These are phyloP conservation scores for Pulveroboletus ravenelii DNA, from an alignment of 768 basidiomycete species.

Conservation along the genomic window DNA sequence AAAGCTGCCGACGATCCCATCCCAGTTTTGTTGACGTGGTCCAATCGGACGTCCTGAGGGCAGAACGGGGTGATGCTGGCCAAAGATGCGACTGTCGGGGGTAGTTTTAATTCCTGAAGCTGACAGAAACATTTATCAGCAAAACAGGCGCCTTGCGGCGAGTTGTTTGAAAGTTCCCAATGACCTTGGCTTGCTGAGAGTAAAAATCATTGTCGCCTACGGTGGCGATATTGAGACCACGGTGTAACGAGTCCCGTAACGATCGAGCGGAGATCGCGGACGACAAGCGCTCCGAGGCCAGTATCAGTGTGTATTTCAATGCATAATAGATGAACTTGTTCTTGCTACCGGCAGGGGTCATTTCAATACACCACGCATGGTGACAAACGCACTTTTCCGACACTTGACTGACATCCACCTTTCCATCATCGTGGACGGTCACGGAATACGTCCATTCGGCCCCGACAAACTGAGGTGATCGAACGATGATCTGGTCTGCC, in stretches of 20 bases:
- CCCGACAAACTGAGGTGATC: constrained; percentile 86
- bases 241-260: constrained; percentile 39
- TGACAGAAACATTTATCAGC: constrained; percentile 26
- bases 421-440: constrained; percentile 31
- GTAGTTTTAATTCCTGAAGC: constrained; percentile 61
- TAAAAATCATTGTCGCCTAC: constrained; percentile 98
- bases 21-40: constrained; percentile 95
- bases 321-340: constrained; percentile 96
- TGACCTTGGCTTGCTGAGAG: constrained; percentile 83
- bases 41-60: constrained; percentile 60
- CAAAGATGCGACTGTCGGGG: constrained; percentile 61
- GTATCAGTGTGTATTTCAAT: constrained; percentile 67
- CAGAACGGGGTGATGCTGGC: constrained; percentile 71
- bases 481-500: constrained; percentile 56
- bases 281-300: constrained; percentile 49
- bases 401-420: constrained; percentile 20
- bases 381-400: constrained; percentile 20
- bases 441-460: constrained; percentile 74
- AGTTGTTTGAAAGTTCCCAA: not conserved
- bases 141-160: not conserved
- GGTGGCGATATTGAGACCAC: constrained; percentile 72
- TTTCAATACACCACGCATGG: not conserved
- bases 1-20: constrained; percentile 96
- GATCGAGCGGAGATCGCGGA: constrained; percentile 36
- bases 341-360: constrained; percentile 36